These are phyloP conservation scores for Knufia petricola DNA, from an alignment of 2,329 filamentous ascomycete species.

Conservation along the genomic window DNA sequence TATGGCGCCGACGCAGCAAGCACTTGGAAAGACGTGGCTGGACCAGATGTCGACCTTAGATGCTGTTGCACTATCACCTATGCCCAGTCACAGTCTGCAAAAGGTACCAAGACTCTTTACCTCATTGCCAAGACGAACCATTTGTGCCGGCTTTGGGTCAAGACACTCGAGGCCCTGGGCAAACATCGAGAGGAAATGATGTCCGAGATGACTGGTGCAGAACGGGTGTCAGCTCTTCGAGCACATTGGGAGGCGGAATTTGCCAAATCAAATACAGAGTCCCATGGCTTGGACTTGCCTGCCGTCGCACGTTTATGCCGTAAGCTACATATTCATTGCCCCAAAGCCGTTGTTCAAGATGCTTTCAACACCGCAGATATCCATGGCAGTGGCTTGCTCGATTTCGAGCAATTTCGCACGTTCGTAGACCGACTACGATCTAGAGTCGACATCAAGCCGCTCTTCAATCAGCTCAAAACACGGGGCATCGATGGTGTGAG, in stretches of 20 bases:
- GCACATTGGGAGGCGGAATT: slow-evolving; percentile 83
- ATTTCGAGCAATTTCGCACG: slow-evolving; percentile 69
- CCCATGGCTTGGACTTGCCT: slow-evolving; percentile 64
- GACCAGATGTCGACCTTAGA: slow-evolving; percentile 56
- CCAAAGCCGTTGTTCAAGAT: slow-evolving; percentile 59
- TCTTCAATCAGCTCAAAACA: slow-evolving; percentile 56
- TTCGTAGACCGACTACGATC: slow-evolving; percentile 79
- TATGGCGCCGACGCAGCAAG: slow-evolving; percentile 75
- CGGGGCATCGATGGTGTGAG: slow-evolving; percentile 58
- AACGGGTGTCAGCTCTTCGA: slow-evolving; percentile 70
- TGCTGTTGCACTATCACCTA: slow-evolving; percentile 90
- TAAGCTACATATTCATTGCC: slow-evolving; percentile 84
- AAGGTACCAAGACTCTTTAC: slow-evolving; percentile 70
- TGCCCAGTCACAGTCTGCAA: slow-evolving; percentile 64
- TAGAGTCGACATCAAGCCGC: slow-evolving; percentile 65
- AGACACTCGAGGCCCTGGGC: slow-evolving; percentile 72
- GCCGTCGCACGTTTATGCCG: slow-evolving; percentile 78
- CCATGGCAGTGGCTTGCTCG: slow-evolving; percentile 55
- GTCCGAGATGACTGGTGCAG: slow-evolving; percentile 71
- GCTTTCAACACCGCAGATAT: slow-evolving; percentile 67
- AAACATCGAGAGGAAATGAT: slow-evolving; percentile 83
- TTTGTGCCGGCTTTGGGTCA: slow-evolving; percentile 69
- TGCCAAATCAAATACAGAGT: slow-evolving; percentile 35
- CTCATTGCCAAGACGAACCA: slow-evolving; percentile 68
- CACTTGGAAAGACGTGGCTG: slow-evolving; percentile 73